These are phyloP conservation scores for Botrytis medusae DNA, from an alignment of 2,329 filamentous ascomycete species.

Conservation along the genomic window DNA sequence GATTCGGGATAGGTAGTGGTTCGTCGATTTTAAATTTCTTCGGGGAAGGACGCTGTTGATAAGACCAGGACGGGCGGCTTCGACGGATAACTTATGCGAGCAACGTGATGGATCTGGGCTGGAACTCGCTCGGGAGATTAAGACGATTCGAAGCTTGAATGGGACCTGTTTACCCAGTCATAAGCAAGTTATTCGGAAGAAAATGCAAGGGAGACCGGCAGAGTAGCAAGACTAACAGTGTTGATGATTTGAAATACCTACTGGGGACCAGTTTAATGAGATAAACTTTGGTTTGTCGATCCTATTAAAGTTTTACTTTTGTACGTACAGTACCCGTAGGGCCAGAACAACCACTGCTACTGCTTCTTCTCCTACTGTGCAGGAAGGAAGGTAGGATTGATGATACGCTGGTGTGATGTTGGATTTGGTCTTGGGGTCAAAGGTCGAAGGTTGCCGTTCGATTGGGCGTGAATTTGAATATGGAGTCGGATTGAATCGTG, in stretches of 20 bases:
- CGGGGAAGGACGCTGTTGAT: constrained; percentile 10
- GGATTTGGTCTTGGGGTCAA: background rate
- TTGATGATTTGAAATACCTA: background rate
- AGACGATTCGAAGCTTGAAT: background rate
- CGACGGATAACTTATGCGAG: background rate
- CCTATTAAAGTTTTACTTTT: background rate
- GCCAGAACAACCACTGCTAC: background rate
- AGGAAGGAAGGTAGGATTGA: background rate
- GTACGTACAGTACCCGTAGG: background rate
- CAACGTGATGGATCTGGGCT: background rate
- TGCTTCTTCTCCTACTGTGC: background rate
- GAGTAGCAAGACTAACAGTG: background rate
- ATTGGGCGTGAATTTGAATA: background rate
- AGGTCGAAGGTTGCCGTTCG: no score
- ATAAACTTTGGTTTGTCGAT: background rate
- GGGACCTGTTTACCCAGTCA: background rate
- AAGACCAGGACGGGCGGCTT: constrained; percentile 1
- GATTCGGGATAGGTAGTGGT: background rate
- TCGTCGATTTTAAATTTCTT: background rate
- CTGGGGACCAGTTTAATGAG: background rate
- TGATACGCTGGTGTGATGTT: background rate
- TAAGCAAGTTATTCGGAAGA: background rate
- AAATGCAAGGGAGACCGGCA: background rate
- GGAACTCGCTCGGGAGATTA: constrained; percentile 2
- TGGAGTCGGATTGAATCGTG: background rate